phyloP scores from a whole-genome alignment of 208 protist species.

The Trypanosoma platydactyli region DNA sequence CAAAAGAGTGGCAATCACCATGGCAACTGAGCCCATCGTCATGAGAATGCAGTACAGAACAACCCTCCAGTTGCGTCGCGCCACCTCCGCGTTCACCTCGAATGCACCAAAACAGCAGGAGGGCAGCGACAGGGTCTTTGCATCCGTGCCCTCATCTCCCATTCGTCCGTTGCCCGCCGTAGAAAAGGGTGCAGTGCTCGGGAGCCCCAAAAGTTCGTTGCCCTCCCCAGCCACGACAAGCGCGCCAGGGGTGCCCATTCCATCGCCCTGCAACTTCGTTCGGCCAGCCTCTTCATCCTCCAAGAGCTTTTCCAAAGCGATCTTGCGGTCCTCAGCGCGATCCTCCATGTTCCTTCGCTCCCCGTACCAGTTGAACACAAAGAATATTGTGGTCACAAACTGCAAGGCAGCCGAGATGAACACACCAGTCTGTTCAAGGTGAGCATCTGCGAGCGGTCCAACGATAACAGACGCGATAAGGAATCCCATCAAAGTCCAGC shows the following conservation, averaged over 20 bases:
- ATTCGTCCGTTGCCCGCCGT: too few relatives aligned
- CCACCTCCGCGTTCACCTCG: constrained; percentile 65
- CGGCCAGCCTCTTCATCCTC: constrained; percentile 26
- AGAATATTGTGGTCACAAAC: constrained; percentile 50
- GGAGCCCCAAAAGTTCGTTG: background rate
- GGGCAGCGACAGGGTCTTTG: constrained; percentile 2
- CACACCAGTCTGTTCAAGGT: constrained; percentile 44
- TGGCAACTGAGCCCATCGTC: constrained; percentile 41
- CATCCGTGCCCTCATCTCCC: constrained; percentile 1
- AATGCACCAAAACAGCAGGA: constrained; percentile 45
- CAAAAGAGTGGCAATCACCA: constrained; percentile 46
- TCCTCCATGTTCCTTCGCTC: constrained; percentile 63
- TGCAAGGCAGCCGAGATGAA: constrained; percentile 61
- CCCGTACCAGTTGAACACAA: constrained; percentile 65
- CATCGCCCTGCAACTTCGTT: background rate
- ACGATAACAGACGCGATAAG: constrained; percentile 45
- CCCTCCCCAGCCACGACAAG: constrained; percentile 5
- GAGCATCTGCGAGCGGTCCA: constrained; percentile 57
- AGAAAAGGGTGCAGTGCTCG: background rate
- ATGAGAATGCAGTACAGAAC: constrained; percentile 53
- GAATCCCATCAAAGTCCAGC: constrained; percentile 48
- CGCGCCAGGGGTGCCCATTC: background rate
- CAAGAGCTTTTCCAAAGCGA: constrained; percentile 31
- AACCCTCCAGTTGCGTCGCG: constrained; percentile 48
- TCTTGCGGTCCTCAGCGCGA: constrained; percentile 39